Base-by-base conservation (phyloP, 1,284 basidiomycete genomes). In the Rhodofomes roseus region DNA sequence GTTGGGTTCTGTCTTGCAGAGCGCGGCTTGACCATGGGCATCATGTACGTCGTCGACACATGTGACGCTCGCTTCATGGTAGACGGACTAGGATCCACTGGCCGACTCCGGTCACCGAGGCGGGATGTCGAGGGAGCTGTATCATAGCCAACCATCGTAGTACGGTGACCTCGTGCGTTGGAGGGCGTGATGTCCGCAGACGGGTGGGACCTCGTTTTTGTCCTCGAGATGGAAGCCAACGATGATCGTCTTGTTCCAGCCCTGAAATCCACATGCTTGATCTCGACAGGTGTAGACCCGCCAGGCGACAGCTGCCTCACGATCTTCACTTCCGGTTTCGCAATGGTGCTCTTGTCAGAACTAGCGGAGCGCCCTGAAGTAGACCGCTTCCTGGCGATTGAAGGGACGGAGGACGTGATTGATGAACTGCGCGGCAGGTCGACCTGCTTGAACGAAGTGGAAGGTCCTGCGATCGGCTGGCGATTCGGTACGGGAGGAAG, bases 181-280 rank as follows among this genome's bases (percentile, higher is more conserved):
- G 31, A 34, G 31, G 31, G 31, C 31, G 27, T 20, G 5, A 4
- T 37, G 50, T 11, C 27, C 41, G 5, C 48, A 4, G 51, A 31
- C 18, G 11, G 43, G 18, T 6, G 50, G 22, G 50, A 8, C 37
- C 11, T 31, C 40, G 36, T 25, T 22, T 48, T 50, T 40, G 11
- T n/a, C 37, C 23, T 29, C 52, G 43, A 23, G 29, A 1, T 57
- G 48, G 58, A 54, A 8, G 53, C 57, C 5, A 61, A 63, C 3
- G 62, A 60, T 6, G 63, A 59, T 14, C 53, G 56, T 25, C 60
- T 59, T 6, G 56, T 54, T 22, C 50, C 34, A 34, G 50, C 7
- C 4, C 36, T 58, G 12, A 64, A 57, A 40, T 63, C 59, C 27
- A 64, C 56, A 40, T 59, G 52, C 34, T 58, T 58, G 27, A 58